Conservation (phyloP, 1,284 basidiomycete genomes). For the Cryptococcus deneoformans region DNA sequence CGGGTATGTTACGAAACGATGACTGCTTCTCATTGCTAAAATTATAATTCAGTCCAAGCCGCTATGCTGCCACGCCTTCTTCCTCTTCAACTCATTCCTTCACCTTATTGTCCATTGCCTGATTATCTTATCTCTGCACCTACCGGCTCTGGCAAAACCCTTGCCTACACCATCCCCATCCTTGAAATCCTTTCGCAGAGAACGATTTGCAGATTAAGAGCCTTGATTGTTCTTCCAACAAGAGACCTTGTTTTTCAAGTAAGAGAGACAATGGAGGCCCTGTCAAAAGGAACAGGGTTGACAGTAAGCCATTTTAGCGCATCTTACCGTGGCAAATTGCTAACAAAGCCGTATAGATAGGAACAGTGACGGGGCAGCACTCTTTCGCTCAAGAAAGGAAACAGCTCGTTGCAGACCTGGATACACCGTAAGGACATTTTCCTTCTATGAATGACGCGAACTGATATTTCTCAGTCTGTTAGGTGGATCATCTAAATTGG, state of each 20-base stretch:
- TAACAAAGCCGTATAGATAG: slow-evolving; percentile 32
- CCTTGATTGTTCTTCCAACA: slow-evolving; percentile 89
- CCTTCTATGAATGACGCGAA: background rate
- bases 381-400: slow-evolving; percentile 48
- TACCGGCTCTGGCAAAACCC: slow-evolving; percentile 94
- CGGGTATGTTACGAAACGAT: slow-evolving; percentile 59
- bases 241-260: slow-evolving; percentile 97
- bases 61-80: slow-evolving; percentile 43
- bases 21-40: background rate
- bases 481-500: slow-evolving; percentile 78
- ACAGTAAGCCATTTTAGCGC: slow-evolving; percentile 57
- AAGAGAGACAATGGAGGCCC: slow-evolving; percentile 80
- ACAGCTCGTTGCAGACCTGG: slow-evolving; percentile 36
- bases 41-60: slow-evolving; percentile 43
- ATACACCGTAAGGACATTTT: slow-evolving; percentile 21
- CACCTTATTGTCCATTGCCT: slow-evolving; percentile 65
- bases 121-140: slow-evolving; percentile 98
- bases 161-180: slow-evolving; percentile 90
- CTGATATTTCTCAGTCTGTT: slow-evolving; percentile 27
- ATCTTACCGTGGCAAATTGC: background rate
- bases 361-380: slow-evolving; percentile 46
- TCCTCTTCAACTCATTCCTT: slow-evolving; percentile 54
- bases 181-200: slow-evolving; percentile 76
- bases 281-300: slow-evolving; percentile 80
- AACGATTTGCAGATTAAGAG: slow-evolving; percentile 79